Conservation (phyloP, 805 yeast species). For the Blastobotrys robertii region DNA sequence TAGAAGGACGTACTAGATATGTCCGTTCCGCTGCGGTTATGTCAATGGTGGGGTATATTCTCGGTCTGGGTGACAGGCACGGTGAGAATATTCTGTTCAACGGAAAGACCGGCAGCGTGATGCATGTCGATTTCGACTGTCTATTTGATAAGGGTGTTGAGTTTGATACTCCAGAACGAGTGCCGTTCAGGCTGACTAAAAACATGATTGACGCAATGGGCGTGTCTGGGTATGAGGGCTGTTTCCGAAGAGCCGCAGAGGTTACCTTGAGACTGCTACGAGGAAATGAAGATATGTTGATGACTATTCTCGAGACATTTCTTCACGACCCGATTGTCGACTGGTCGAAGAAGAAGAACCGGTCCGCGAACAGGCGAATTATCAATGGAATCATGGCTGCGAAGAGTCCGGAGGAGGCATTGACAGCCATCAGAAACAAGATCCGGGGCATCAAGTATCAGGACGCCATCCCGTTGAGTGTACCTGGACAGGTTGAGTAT, state of each 20-base stretch:
- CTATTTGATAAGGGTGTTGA: constrained; percentile 72
- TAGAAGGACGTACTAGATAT: constrained; percentile 61
- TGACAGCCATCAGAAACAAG: constrained; percentile 64
- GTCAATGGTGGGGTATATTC: constrained; percentile 92
- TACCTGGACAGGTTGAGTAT: constrained; percentile 86
- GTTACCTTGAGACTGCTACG: constrained; percentile 67
- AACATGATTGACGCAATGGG: constrained; percentile 89
- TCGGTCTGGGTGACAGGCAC: constrained; percentile 95
- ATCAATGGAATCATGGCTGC: constrained; percentile 20
- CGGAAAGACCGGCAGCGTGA: constrained; percentile 62
- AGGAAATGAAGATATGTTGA: constrained; percentile 68
- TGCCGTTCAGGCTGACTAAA: constrained; percentile 85
- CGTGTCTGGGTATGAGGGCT: constrained; percentile 79
- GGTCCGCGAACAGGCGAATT: not conserved
- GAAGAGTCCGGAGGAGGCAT: constrained; percentile 50
- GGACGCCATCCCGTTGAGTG: constrained; percentile 80
- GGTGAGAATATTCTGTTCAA: constrained; percentile 80
- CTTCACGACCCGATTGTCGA: constrained; percentile 87
- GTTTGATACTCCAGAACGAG: constrained; percentile 78
- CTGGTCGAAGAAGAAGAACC: constrained; percentile 43
- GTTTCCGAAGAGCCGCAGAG: constrained; percentile 77
- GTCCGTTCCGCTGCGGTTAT: constrained; percentile 83
- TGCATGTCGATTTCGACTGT: constrained; percentile 97
- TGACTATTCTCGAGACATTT: constrained; percentile 88
- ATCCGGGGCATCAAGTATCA: constrained; percentile 73